Conservation (phyloP, 1,139 yeast genomes). For the Wickerhamomyces sp. region DNA sequence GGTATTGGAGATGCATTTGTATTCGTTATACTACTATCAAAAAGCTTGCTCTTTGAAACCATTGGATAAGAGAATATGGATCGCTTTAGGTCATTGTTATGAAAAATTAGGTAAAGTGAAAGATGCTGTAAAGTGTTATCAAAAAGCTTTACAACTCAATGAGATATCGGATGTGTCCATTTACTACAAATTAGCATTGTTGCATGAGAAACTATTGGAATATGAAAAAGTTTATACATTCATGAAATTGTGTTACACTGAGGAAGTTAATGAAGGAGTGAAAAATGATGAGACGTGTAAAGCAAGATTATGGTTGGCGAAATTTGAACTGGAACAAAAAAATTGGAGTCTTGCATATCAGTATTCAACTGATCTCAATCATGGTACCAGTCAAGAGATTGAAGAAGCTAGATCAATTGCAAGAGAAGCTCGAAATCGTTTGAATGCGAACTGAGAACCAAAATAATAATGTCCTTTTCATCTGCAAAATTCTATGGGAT, state of each 20-base stretch:
- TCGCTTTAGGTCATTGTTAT: slow-evolving; percentile 86
- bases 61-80: slow-evolving; percentile 93
- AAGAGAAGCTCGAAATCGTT: slow-evolving; percentile 40
- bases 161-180: slow-evolving; percentile 41
- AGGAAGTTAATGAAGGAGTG: slow-evolving; percentile 57
- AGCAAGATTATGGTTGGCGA: slow-evolving; percentile 86
- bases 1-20: slow-evolving; percentile 90
- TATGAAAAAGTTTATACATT: slow-evolving; percentile 49
- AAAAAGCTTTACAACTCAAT: slow-evolving; percentile 42
- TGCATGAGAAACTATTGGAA: slow-evolving; percentile 57
- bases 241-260: slow-evolving; percentile 71
- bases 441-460: slow-evolving; percentile 10
- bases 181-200: slow-evolving; percentile 61
- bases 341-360: slow-evolving; percentile 68
- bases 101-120: slow-evolving; percentile 61
- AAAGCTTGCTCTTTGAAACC: slow-evolving; percentile 88
- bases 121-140: slow-evolving; percentile 40
- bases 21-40: slow-evolving; percentile 89
- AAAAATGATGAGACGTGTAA: slow-evolving; percentile 72
- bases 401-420: slow-evolving; percentile 88
- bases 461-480: background rate
- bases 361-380: slow-evolving; percentile 68
- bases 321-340: slow-evolving; percentile 50
- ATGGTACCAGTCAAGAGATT: slow-evolving; percentile 77
- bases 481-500: no score